Conservation (phyloP, 2,329 filamentous ascomycete species). For the Paecilomyces formosus region DNA sequence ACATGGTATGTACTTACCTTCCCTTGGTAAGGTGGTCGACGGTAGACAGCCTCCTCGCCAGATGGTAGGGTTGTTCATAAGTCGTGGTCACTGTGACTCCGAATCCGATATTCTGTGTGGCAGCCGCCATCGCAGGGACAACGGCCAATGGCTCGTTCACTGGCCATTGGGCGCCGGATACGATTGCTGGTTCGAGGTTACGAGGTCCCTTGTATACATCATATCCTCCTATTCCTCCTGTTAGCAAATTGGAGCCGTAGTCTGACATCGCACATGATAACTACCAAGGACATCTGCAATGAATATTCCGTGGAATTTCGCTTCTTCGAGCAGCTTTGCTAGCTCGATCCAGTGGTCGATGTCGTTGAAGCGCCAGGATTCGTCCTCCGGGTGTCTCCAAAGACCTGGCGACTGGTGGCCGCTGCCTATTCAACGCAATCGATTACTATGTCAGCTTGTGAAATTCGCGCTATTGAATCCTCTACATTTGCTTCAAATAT, state of each 20-base stretch:
- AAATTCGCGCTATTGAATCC: not conserved
- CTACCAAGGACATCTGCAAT: conserved; percentile 57
- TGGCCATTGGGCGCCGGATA: conserved; percentile 61
- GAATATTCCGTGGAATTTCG: conserved; percentile 60
- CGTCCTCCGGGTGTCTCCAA: conserved; percentile 59
- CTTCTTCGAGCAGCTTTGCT: conserved; percentile 52
- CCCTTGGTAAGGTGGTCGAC: conserved; percentile 61
- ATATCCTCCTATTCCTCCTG: conserved; percentile 46
- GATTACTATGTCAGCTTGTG: not conserved
- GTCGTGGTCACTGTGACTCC: conserved; percentile 62
- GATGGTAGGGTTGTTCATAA: conserved; percentile 62
- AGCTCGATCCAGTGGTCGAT: conserved; percentile 55
- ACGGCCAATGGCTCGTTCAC: conserved; percentile 62
- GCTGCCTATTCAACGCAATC: conserved; percentile 25
- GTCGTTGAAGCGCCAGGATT: conserved; percentile 54
- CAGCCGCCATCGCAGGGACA: conserved; percentile 61
- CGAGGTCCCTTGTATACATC: conserved; percentile 60
- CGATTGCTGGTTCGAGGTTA: conserved; percentile 53
- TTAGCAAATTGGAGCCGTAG: conserved; percentile 13
- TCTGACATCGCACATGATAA: not conserved
- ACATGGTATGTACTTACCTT: conserved; percentile 30
- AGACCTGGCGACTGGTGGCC: conserved; percentile 50
- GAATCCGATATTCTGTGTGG: conserved; percentile 59
- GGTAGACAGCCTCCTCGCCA: conserved; percentile 58
- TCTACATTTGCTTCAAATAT: not conserved